A percentile compares a stretch with the other conserved stretches of the same genome.
Evolutionary conservation across 108 stramenopile species (phyloP).

Genomic region (Mayamaea pseudoterrestris): DNA sequence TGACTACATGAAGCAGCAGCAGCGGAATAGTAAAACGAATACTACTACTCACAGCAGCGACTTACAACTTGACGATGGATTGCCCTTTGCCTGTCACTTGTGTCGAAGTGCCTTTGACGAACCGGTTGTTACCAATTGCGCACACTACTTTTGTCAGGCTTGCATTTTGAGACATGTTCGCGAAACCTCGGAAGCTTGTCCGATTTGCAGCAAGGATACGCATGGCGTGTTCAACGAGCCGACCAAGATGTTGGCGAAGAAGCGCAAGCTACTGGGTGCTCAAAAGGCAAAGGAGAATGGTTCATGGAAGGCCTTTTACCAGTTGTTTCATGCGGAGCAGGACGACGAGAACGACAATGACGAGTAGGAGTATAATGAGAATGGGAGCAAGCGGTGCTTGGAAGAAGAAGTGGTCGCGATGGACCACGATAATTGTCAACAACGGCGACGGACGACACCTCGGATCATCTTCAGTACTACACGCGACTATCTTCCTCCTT

Average conservation of each 20-base stretch:
- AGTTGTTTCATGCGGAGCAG: too few species aligned
- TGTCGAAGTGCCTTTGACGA: slow-evolving; percentile 81
- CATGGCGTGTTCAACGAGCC: slow-evolving; percentile 80
- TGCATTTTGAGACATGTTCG: slow-evolving; percentile 66
- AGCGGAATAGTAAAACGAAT: slow-evolving; percentile 7
- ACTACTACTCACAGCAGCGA: slow-evolving; percentile 5
- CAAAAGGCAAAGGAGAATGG: neutral
- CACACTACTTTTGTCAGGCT: slow-evolving; percentile 88
- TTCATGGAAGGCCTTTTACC: slow-evolving; percentile 1
- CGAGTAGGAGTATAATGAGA: too few species aligned
- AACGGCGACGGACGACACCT: too few species aligned
- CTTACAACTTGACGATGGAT: slow-evolving; percentile 48
- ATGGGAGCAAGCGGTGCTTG: too few species aligned
- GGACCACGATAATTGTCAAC: too few species aligned
- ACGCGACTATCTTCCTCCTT: too few species aligned
- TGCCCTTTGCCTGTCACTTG: slow-evolving; percentile 93
- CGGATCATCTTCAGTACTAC: too few species aligned
- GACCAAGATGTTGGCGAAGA: slow-evolving; percentile 59
- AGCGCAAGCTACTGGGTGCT: slow-evolving; percentile 43
- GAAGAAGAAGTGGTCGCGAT: too few species aligned
- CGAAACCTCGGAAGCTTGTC: slow-evolving; percentile 32
- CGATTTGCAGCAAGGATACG: slow-evolving; percentile 86
- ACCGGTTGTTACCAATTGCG: slow-evolving; percentile 88
- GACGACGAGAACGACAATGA: too few species aligned
- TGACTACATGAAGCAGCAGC: slow-evolving; percentile 24